Conservation (phyloP, 257 asterid genomes). For the Jacaranda copaia region DNA sequence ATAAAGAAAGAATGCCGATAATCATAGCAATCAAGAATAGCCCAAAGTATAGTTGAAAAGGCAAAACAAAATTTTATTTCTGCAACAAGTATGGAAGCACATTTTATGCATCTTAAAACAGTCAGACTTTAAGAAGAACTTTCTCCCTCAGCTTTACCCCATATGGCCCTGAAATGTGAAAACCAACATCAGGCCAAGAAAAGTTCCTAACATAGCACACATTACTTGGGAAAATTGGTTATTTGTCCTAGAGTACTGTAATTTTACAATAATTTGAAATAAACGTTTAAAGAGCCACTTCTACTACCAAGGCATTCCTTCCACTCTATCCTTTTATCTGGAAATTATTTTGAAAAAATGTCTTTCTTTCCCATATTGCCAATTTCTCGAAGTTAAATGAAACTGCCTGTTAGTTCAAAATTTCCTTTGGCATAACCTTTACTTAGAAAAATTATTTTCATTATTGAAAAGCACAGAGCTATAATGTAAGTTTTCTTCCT, state of each 20-base stretch:
- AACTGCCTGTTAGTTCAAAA: no score
- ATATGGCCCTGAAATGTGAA: no score
- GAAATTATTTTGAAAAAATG: no score
- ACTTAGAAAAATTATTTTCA: neutral
- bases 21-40: neutral
- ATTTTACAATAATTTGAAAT: neutral
- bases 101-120: constrained; percentile 13
- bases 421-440: neutral
- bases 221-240: constrained; percentile 5
- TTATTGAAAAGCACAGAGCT: neutral
- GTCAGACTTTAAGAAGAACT: no score
- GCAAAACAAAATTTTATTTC: neutral
- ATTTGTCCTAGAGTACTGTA: neutral
- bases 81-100: neutral
- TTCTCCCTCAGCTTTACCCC: no score
- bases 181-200: no score
- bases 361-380: no score
- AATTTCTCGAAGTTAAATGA: no score
- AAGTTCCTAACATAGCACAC: neutral
- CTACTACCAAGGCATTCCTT: no score
- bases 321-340: no score
- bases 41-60: neutral
- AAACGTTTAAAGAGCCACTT: neutral
- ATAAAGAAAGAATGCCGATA: neutral
- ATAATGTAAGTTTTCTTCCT: neutral